Percentiles rank a stretch among this genome's conserved stretches.
phyloP scores from a whole-genome alignment of 148 eudicot species.

The Beta vulgaris region DNA sequence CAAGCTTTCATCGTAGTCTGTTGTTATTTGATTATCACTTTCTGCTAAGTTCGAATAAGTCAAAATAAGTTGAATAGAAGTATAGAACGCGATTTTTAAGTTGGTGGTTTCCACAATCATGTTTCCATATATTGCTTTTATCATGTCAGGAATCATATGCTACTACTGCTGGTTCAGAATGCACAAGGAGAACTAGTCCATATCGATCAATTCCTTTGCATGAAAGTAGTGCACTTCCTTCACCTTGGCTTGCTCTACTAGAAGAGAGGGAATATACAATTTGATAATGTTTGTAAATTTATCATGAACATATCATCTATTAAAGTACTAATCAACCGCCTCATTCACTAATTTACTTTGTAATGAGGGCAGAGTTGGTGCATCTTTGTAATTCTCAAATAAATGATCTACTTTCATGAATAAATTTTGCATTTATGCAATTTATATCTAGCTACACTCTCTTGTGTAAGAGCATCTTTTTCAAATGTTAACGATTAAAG shows the following conservation, averaged over 20 bases:
- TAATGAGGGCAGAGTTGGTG: neutral
- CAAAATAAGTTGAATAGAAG: too few relatives aligned
- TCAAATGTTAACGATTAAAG: too few relatives aligned
- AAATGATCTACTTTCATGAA: too few relatives aligned
- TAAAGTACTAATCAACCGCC: neutral
- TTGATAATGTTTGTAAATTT: neutral
- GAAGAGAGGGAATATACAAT: neutral
- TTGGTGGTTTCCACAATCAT: neutral
- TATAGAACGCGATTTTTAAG: too few relatives aligned
- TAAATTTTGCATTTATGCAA: too few relatives aligned
- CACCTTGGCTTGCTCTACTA: constrained; percentile 2
- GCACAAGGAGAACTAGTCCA: neutral
- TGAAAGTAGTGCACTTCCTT: neutral
- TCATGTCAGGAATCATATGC: neutral
- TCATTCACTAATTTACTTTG: neutral
- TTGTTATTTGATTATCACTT: neutral
- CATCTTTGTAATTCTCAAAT: too few relatives aligned
- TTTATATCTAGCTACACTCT: too few relatives aligned
- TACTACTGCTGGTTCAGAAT: neutral
- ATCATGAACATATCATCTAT: neutral
- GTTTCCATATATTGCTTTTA: neutral
- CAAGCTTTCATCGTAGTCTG: neutral
- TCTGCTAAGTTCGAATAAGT: too few relatives aligned
- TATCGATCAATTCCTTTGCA: neutral
- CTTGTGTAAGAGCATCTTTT: too few relatives aligned